Percentiles rank a stretch among this genome's conserved stretches.
Evolutionary conservation across 2,329 filamentous ascomycete genomes (phyloP).

Genomic region (Stemphylium vesicarium): DNA sequence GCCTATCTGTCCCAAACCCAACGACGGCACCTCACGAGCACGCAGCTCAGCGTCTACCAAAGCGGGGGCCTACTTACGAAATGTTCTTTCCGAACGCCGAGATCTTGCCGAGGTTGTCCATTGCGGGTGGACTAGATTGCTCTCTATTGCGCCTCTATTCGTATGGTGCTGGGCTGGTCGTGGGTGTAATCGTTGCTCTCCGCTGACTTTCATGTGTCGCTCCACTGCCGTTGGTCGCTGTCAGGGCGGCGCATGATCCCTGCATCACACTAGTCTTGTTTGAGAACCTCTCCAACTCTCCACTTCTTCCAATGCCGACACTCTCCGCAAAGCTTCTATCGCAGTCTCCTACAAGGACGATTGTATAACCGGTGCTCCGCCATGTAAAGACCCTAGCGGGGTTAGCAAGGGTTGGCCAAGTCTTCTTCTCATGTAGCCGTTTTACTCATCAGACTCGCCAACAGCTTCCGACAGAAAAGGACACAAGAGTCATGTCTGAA

Average conservation of each 20-base stretch:
- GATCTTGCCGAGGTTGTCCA: slow-evolving; percentile 79
- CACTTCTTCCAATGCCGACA: background rate
- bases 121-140: slow-evolving; percentile 42
- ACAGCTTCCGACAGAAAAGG: no score
- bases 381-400: no score
- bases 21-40: background rate
- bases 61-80: slow-evolving; percentile 57
- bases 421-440: no score
- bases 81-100: slow-evolving; percentile 74
- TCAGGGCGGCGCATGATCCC: slow-evolving; percentile 22
- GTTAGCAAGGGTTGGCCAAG: no score
- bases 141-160: slow-evolving; percentile 5
- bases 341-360: no score
- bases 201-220: slow-evolving; percentile 34
- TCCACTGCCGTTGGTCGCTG: slow-evolving; percentile 10
- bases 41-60: background rate
- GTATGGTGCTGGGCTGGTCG: slow-evolving; percentile 1
- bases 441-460: background rate
- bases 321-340: no score
- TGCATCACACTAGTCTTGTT: slow-evolving; percentile 20
- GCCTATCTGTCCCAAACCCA: slow-evolving; percentile 24
- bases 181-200: slow-evolving; percentile 20
- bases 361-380: no score
- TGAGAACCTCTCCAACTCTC: background rate
- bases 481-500: no score